A percentile compares a stretch with the other conserved stretches of the same genome.
phyloP scores from a whole-genome alignment of 192 early-diverging fungal species.

The Mortierella antarctica region DNA sequence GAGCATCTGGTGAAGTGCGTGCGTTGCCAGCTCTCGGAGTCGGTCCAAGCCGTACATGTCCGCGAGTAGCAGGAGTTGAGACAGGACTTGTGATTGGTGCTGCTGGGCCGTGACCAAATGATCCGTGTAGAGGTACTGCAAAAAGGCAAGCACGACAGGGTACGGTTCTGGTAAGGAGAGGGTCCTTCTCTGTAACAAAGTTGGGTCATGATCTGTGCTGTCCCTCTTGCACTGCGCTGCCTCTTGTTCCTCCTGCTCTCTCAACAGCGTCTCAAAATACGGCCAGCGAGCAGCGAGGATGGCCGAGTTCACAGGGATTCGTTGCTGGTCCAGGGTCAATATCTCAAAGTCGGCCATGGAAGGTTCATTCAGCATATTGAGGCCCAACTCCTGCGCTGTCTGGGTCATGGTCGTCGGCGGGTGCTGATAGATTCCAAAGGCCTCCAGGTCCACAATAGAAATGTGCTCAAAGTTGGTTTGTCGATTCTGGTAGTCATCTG shows the following conservation, averaged over 20 bases:
- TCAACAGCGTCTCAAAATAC: conserved; percentile 55
- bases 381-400: conserved; percentile 61
- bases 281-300: conserved; percentile 58
- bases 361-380: conserved; percentile 57
- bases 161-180: conserved; percentile 57
- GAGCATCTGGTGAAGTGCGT: conserved; percentile 71
- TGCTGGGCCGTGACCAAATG: conserved; percentile 75
- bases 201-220: conserved; percentile 45
- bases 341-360: conserved; percentile 61
- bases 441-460: conserved; percentile 73
- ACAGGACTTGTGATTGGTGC: conserved; percentile 72
- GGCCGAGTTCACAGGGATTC: conserved; percentile 59
- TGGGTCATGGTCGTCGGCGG: conserved; percentile 59
- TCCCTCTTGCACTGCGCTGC: conserved; percentile 37
- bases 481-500: conserved; percentile 80
- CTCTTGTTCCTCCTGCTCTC: conserved; percentile 49
- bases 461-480: conserved; percentile 80
- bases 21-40: conserved; percentile 64
- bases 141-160: conserved; percentile 65
- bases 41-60: conserved; percentile 70
- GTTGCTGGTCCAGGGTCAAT: conserved; percentile 50
- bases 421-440: conserved; percentile 69
- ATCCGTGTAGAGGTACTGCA: conserved; percentile 77
- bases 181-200: conserved; percentile 33
- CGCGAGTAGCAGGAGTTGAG: conserved; percentile 70